These are phyloP conservation scores for Trichoderma guizhouense DNA, from an alignment of 2,329 filamentous ascomycete genomes.

Conservation along the genomic window DNA sequence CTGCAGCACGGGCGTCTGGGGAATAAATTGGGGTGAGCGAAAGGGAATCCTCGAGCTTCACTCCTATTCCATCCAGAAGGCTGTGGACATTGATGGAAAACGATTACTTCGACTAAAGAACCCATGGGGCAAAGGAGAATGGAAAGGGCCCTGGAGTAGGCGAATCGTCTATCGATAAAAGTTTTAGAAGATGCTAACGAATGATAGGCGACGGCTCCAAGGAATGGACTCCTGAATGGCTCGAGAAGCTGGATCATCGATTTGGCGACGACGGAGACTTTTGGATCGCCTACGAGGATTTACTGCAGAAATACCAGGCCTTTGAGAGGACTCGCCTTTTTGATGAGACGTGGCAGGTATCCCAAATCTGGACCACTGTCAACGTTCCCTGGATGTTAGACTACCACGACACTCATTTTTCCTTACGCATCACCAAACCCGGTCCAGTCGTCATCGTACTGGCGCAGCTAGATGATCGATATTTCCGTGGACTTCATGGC, in stretches of 20 bases:
- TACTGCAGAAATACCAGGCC: constrained; percentile 56
- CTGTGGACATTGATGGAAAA: constrained; percentile 53
- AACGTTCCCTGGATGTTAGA: constrained; percentile 54
- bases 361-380: constrained; percentile 48
- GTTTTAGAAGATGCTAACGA: constrained; percentile 20
- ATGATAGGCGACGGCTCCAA: constrained; percentile 65
- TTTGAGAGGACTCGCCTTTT: constrained; percentile 59
- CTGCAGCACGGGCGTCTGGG: constrained; percentile 47
- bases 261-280: constrained; percentile 74
- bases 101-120: constrained; percentile 67
- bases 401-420: constrained; percentile 53
- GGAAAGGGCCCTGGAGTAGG: constrained; percentile 72
- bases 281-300: constrained; percentile 58
- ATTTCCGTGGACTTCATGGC: constrained; percentile 55
- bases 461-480: constrained; percentile 55
- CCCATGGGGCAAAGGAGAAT: constrained; percentile 78
- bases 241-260: constrained; percentile 66
- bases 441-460: constrained; percentile 55
- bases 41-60: constrained; percentile 58
- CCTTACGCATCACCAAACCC: constrained; percentile 46
- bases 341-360: constrained; percentile 50
- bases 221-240: constrained; percentile 79
- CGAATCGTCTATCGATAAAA: not conserved
- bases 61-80: constrained; percentile 60
- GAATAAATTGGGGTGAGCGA: constrained; percentile 36